Base-by-base conservation (phyloP, 768 basidiomycete species). In the Gyrodon lividus region DNA sequence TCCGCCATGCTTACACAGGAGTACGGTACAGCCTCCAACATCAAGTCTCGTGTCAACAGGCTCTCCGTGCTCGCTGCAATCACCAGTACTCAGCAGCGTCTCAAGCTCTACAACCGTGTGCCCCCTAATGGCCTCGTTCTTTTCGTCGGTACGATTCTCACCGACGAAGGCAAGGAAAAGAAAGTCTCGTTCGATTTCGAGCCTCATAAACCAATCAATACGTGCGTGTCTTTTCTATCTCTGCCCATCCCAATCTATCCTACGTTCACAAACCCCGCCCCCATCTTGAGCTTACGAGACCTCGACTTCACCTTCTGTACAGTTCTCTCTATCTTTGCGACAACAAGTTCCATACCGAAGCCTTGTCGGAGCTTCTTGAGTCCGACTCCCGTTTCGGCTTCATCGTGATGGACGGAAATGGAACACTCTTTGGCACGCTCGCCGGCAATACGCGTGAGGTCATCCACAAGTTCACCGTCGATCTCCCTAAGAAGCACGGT, bases 391-490 rank as follows among this genome's bases (percentile, higher is more conserved):
- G 92, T 65, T 99, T 98, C 70, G 97, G 94, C 24, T 99, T 99
- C 79, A 97, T 99, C 70, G 92, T 98, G 66, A 98, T 98, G 96
- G 96, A 97, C 64, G 92, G 93, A 76, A 98, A 97, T 70, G 96
- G 96, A 33, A 90, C 93, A 5, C 86, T 99, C 31, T 98, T 98
- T 62, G 97, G 97, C 51, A 90, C 89, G 4, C 83, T 99, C 50
- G 84, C 96, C 0, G 97, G 97, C 43, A 98, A 98, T 72, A 96
- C 97, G 17, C 92, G 97, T 57, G 95, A 98, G 59, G 84, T 99
- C 46, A 79, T 96, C 50, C 97, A 99, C 77, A 98, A 98, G 72
- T 98, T 98, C 76, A 92, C 92, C 17, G 97, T 99, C 67, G 97
- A 98, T 72, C 81, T 98, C 9, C 97, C 97, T 38, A 99, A 99